Evolutionary conservation across 2,329 filamentous ascomycete genomes (phyloP), one percentile per base, ranked within the genome.

Genomic region (Emmonsiellopsis sp.): DNA sequence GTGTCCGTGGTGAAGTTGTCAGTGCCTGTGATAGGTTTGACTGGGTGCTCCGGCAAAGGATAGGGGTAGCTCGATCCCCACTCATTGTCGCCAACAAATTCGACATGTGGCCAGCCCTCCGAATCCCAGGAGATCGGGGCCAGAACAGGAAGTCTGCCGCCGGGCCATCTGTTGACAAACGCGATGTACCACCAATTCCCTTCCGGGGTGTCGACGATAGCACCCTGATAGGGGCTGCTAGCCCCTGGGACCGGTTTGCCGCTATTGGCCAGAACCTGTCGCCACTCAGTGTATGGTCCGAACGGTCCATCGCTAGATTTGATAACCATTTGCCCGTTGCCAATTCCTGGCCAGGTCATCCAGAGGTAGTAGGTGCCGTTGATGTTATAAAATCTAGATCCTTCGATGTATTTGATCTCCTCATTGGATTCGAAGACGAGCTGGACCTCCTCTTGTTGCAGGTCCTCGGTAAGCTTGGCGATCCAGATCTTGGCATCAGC

Each of bases 111-210:
- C 62, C 72, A 84, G 1, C 79, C 79, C 49, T 83, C 77, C 0
- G 61, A 57, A 2, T 68, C 72, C 75, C 77, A 84, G 0, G 63
- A 73, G 1, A 83, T 62, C 0, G 80, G 80, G 0, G 80, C 80
- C 3, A 81, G 65, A 1, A 81, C 77, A 0, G 81, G 81, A 9
- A 82, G 73, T 16, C 80, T 73, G 0, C 81, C 81, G 3, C 72
- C 75, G 0, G 81, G 80, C 55, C 80, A 83, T 0, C 73, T 70
- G 62, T 78, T 76, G 4, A 75, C 67, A 62, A 83, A 84, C 0
- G 77, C 74, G 64, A 82, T 76, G 57, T 79, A 84, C 61, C 80
- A 82, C 80, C 80, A 84, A 10, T 77, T 67, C 0, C 77, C 78
- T 9, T 72, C 62, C 0, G 73, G 70, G 0, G 77, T 79, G 51